Evolutionary conservation across 805 yeast species (phyloP), one percentile per base, ranked within the genome.

Genomic region (Komagataella ulmi): DNA sequence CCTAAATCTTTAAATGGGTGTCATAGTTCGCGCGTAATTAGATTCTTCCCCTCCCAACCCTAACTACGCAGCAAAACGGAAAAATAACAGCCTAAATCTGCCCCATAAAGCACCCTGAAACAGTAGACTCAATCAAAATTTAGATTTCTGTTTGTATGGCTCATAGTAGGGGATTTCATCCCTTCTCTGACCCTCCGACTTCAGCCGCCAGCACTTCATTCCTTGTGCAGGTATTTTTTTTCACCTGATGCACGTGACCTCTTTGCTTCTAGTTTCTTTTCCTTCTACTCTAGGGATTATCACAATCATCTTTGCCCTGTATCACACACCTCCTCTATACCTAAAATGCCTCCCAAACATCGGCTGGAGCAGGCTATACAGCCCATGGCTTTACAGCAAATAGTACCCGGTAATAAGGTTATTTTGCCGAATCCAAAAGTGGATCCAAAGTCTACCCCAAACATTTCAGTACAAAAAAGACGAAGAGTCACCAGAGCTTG

Each of bases 401-500:
- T 14, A 10, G 40, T 30, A 30, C 40, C 14, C 40, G 40, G 40
- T 14, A 30, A 30, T 14, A 30, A 30, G 14, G 40, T 30, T 30
- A 30, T 30, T 5, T 10, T 30, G 40, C 40, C 40, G 40, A 30
- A 30, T 14, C 40, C 40, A 30, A 30, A 30, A 30, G 40, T 30
- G 5, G 40, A 30, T 30, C 12, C 40, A 30, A 30, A 30, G 14
- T 30, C 40, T 30, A 30, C 47, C 21, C 47, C 47, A 14, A 45
- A 45, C 47, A 24, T 21, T 21, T 24, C 47, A 54, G 45, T 51
- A 12, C 72, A 67, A 51, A 82, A 81, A 59, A 69, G 87, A 36
- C 70, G 79, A 57, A 67, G 90, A 52, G 90, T 83, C 44, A 77
- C 85, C 1, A 67, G 87, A 51, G 93, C 93, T 2, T 85, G 93